Evolutionary conservation across 257 asterid species (phyloP).

Genomic region (Solanum sejunctum): DNA sequence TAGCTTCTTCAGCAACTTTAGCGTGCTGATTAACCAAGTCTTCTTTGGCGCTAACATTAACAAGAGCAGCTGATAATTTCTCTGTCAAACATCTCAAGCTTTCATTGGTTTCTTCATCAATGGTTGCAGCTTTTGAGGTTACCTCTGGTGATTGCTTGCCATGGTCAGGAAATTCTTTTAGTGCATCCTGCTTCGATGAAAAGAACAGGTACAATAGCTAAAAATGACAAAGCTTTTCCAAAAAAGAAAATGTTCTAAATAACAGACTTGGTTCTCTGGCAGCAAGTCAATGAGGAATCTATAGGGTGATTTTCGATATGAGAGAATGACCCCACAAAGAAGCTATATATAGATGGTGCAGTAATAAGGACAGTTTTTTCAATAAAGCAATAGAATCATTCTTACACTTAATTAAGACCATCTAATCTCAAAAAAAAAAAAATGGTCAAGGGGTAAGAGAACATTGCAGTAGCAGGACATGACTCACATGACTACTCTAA

Average conservation of each 20-base stretch:
- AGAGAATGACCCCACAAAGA: not conserved
- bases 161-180: constrained; percentile 32
- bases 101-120: constrained; percentile 33
- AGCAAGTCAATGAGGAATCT: not conserved
- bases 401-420: not conserved
- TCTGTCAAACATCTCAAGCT: constrained; percentile 35
- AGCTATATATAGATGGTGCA: not conserved
- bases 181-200: constrained; percentile 27
- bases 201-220: not conserved
- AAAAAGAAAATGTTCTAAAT: not conserved
- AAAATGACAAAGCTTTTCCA: not conserved
- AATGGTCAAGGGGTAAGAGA: not conserved
- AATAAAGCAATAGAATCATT: not conserved
- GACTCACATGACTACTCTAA: not conserved
- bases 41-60: constrained; percentile 64
- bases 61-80: constrained; percentile 69
- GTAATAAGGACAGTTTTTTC: not conserved
- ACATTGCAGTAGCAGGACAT: not conserved
- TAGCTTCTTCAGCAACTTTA: constrained; percentile 87
- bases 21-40: constrained; percentile 79
- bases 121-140: constrained; percentile 20
- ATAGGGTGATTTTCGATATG: not conserved
- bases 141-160: constrained; percentile 34
- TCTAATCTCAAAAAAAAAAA: not conserved
- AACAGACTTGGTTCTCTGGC: not conserved